These are phyloP conservation scores for Geotrichum macrosporum DNA, from an alignment of 1,139 yeast species.

Conservation along the genomic window DNA sequence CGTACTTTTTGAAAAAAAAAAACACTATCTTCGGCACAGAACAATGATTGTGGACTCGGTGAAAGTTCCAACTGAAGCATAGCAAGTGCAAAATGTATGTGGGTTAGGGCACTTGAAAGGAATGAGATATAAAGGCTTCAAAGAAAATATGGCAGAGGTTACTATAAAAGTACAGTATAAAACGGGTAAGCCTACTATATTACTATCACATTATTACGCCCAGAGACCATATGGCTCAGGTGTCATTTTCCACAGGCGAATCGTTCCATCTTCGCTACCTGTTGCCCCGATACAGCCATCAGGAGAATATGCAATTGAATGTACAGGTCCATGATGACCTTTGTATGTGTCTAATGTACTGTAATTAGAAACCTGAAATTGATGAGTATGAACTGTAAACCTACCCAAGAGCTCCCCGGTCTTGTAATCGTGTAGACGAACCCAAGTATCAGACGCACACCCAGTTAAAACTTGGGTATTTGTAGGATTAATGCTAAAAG, in stretches of 20 bases:
- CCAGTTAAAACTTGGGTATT: conserved; percentile 35
- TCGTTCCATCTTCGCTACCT: conserved; percentile 67
- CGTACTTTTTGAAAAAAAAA: too few species aligned
- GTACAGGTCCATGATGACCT: conserved; percentile 42
- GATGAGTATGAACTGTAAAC: background rate
- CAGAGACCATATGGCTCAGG: conserved; percentile 39
- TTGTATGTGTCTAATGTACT: conserved; percentile 29
- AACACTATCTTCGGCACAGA: too few species aligned
- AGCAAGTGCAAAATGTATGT: too few species aligned
- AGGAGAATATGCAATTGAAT: conserved; percentile 38
- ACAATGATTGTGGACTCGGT: too few species aligned
- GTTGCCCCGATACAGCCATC: conserved; percentile 48
- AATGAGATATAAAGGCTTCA: too few species aligned
- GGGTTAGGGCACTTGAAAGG: too few species aligned
- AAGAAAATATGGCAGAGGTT: too few species aligned
- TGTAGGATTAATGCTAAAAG: conserved; percentile 32
- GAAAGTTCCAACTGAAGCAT: too few species aligned
- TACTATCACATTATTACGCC: conserved; percentile 24
- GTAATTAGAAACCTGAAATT: background rate
- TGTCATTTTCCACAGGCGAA: conserved; percentile 53
- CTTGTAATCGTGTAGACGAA: conserved; percentile 35
- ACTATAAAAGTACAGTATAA: too few species aligned
- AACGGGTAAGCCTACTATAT: too few species aligned
- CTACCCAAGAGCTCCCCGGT: conserved; percentile 28
- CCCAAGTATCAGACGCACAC: conserved; percentile 37